Conservation (phyloP, 75 land plant species). For the Sequoia sempervirens region DNA sequence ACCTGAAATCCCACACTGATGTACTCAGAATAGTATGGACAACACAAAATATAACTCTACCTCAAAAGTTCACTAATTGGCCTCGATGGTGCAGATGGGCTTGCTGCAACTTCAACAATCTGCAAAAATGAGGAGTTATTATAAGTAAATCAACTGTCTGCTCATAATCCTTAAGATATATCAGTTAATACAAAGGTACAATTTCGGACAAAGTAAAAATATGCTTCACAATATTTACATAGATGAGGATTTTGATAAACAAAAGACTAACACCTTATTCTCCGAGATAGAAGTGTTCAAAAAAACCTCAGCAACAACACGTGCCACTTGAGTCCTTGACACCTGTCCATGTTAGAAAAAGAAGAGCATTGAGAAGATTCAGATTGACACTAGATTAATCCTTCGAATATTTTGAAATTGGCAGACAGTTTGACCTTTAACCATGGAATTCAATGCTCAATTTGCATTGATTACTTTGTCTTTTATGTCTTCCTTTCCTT, state of each 20-base stretch:
- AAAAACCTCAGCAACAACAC: constrained; percentile 75
- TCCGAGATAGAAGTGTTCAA: constrained; percentile 75
- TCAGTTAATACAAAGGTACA: not conserved
- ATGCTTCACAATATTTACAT: not conserved
- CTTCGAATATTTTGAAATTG: constrained; percentile 13
- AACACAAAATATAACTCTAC: constrained; percentile 21
- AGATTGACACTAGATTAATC: not conserved
- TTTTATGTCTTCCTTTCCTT: constrained; percentile 42
- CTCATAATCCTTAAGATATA: not conserved
- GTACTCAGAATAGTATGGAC: not conserved
- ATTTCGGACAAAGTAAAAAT: not conserved
- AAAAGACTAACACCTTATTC: constrained; percentile 56
- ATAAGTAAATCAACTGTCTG: not conserved
- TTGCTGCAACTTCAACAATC: constrained; percentile 76
- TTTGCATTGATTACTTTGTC: constrained; percentile 26
- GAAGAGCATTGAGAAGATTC: not conserved
- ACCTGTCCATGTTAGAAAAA: constrained; percentile 43
- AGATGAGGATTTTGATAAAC: not conserved
- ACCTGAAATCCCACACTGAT: not conserved
- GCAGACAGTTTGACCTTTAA: constrained; percentile 15
- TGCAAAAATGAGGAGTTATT: constrained; percentile 15
- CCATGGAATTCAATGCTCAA: constrained; percentile 15
- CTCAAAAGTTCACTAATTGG: constrained; percentile 69
- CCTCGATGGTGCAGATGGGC: constrained; percentile 55
- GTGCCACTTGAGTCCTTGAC: constrained; percentile 71